Evolutionary conservation across 768 basidiomycete genomes (phyloP).

Genomic region (Rhodotorula diobovata): DNA sequence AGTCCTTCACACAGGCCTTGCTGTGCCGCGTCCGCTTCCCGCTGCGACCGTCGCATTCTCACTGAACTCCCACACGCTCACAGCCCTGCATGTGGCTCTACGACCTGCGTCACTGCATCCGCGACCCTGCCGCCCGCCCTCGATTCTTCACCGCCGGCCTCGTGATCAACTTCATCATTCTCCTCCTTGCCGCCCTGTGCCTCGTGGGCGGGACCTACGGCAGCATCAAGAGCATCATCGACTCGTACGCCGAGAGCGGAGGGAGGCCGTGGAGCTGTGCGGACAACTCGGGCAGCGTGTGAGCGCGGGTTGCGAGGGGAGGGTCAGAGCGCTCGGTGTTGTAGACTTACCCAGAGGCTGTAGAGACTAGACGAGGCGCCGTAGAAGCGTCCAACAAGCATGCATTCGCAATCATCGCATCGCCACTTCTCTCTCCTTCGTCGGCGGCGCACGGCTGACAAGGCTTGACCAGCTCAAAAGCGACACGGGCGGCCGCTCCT

Average conservation of each 20-base stretch:
- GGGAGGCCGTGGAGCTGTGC: constrained; percentile 24
- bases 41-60: neutral
- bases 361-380: too few species aligned
- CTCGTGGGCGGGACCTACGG: constrained; percentile 30
- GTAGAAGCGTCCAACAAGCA: too few species aligned
- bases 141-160: neutral
- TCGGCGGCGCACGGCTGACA: too few species aligned
- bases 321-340: too few species aligned
- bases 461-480: too few species aligned
- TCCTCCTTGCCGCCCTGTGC: constrained; percentile 22
- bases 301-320: too few species aligned
- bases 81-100: constrained; percentile 21
- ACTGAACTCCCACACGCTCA: neutral
- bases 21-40: neutral
- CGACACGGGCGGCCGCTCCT: too few species aligned
- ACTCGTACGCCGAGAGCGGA: constrained; percentile 4
- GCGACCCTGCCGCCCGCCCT: neutral
- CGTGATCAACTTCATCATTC: constrained; percentile 11
- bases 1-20: constrained; percentile 13
- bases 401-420: too few species aligned
- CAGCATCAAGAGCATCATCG: constrained; percentile 10
- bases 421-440: too few species aligned
- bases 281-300: constrained; percentile 44
- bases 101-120: neutral
- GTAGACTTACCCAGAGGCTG: too few species aligned